Base-by-base conservation (phyloP, 1,284 basidiomycete species). In the Irpex sp. region DNA sequence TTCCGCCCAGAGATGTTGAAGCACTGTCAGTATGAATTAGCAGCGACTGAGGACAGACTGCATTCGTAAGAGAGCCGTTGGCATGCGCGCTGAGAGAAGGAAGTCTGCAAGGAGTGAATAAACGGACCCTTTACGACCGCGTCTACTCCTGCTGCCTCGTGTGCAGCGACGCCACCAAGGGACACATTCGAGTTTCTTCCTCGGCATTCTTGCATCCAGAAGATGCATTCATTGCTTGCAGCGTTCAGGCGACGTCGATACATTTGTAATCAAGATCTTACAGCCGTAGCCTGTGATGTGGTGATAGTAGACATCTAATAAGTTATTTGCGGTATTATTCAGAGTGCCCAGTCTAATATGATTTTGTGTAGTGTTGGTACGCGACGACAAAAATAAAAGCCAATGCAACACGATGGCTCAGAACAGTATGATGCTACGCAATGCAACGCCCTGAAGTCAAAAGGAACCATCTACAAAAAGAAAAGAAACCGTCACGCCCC, bases 381-480 rank as follows among this genome's bases (percentile, higher is more conserved):
- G 49, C 17, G 17, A 50, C 11, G 19, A 21, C 49, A n/a, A 50
- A 50, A n/a, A 17, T 50, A 17, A n/a, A 50, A 50, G 19, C 49
- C 49, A 50, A 50, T 50, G 17, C n/a, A 21, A 19, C 8, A 50
- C 26, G 21, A 55, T 35, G 53, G 33, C 13, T 26, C 9, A 26
- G 7, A 55, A 55, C 21, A 35, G 53, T 55, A 55, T 8, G 21
- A 55, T 55, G 54, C 53, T 56, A 50, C 21, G 36, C 51, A 60
- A 36, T 56, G 54, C 51, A 56, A 21, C 11, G 33, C 11, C 36
- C 53, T n/a, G 54, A 31, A 36, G 15, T 43, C 39, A 43, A 15
- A 43, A 61, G 33, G 21, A 7, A 33, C 15, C 54, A 46, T 61
- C 31, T n/a, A 46, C 37, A 61, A 36, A 60, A 33, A 39, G 56